Conservation (phyloP, 257 asterid species). For the Datura wrightii region DNA sequence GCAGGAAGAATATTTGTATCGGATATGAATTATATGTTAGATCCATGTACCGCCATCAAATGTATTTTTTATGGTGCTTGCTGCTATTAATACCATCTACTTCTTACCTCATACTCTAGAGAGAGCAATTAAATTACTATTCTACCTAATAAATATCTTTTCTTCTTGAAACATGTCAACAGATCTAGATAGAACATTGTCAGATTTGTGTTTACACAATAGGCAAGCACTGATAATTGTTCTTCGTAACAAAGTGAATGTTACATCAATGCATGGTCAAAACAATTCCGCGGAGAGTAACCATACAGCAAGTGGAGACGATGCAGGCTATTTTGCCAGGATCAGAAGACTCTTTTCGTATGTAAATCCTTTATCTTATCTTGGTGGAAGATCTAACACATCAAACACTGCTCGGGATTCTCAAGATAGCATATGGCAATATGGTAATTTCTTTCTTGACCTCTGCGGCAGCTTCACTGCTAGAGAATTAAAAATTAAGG, state of each 20-base stretch:
- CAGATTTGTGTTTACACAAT: constrained; percentile 70
- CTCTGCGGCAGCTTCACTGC: constrained; percentile 21
- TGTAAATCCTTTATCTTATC: constrained; percentile 77
- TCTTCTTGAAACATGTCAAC: constrained; percentile 34
- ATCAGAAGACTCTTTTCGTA: constrained; percentile 68
- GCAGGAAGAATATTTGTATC: constrained; percentile 1
- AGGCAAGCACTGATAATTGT: constrained; percentile 87
- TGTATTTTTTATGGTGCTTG: background rate
- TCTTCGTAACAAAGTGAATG: constrained; percentile 49
- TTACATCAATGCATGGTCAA: constrained; percentile 40
- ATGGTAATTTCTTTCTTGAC: constrained; percentile 45
- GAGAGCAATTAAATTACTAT: background rate
- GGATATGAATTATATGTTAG: background rate
- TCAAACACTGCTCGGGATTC: constrained; percentile 54
- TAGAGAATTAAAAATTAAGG: constrained; percentile 18
- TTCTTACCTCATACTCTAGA: background rate
- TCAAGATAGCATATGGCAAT: constrained; percentile 58
- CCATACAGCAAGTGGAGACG: constrained; percentile 52
- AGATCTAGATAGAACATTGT: constrained; percentile 69
- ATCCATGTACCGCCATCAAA: constrained; percentile 7
- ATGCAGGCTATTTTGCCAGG: constrained; percentile 79
- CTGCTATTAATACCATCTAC: background rate
- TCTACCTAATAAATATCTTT: background rate
- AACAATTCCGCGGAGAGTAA: constrained; percentile 42
- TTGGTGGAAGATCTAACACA: constrained; percentile 54